Evolutionary conservation across 257 asterid genomes (phyloP).

Genomic region (Primulina huaijiensis): DNA sequence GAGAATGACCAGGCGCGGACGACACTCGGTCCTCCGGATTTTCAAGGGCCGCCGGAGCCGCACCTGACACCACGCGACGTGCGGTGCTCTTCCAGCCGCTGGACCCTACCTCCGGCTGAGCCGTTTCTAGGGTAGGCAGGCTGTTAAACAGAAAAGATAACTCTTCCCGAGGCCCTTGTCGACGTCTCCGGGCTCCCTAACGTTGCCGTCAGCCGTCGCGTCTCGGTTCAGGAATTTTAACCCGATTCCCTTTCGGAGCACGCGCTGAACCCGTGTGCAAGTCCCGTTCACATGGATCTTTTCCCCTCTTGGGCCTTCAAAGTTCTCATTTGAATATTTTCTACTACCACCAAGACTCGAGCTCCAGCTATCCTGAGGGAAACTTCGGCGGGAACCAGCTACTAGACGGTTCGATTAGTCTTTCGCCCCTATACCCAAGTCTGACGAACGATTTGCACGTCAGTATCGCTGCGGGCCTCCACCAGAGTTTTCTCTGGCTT

Average conservation of each 20-base stretch:
- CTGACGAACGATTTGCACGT: conserved; percentile 56
- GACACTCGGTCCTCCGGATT: conserved; percentile 43
- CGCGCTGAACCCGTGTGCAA: too few relatives aligned
- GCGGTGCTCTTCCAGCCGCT: conserved; percentile 41
- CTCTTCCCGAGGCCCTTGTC: conserved; percentile 18
- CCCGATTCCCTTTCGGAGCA: too few relatives aligned
- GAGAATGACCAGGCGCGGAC: conserved; percentile 30
- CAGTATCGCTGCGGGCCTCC: conserved; percentile 57
- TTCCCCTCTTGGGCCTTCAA: too few relatives aligned
- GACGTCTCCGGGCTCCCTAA: too few relatives aligned
- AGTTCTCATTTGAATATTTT: too few relatives aligned
- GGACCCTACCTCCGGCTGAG: conserved; percentile 41
- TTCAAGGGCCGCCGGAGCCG: conserved; percentile 46
- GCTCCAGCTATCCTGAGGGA: too few relatives aligned
- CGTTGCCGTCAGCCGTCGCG: too few relatives aligned
- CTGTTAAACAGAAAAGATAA: conserved; percentile 28
- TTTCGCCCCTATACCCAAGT: conserved; percentile 53
- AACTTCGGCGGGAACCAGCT: too few relatives aligned
- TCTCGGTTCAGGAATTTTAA: too few relatives aligned
- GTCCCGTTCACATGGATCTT: too few relatives aligned
- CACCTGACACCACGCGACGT: conserved; percentile 45
- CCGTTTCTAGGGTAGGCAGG: conserved; percentile 26
- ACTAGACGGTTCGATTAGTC: background rate
- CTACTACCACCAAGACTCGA: too few relatives aligned
- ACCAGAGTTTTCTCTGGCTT: conserved; percentile 58